Evolutionary conservation across 148 eudicot species (phyloP).

Genomic region (Polygonum aviculare): DNA sequence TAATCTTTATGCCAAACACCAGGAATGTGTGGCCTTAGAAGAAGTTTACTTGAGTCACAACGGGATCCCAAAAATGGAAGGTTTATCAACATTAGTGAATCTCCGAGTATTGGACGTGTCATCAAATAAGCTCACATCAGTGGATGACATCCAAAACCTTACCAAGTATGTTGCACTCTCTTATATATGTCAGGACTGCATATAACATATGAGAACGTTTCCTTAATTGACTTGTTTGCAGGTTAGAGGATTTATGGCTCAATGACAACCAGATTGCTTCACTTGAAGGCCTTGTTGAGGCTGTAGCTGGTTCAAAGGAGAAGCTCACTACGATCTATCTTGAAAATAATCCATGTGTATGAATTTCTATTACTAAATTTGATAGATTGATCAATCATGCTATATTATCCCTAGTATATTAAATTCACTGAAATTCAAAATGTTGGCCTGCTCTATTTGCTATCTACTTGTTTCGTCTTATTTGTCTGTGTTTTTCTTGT

Average conservation of each 20-base stretch:
- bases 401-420: background rate
- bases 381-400: background rate
- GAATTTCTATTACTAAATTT: conserved; percentile 13
- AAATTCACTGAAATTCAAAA: background rate
- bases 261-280: conserved; percentile 87
- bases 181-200: background rate
- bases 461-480: background rate
- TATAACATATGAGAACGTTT: background rate
- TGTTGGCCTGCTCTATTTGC: background rate
- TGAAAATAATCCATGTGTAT: conserved; percentile 96
- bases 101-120: conserved; percentile 82
- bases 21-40: conserved; percentile 87
- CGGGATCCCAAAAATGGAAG: conserved; percentile 90
- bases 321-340: conserved; percentile 89
- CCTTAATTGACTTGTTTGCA: conserved; percentile 20
- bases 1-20: conserved; percentile 14
- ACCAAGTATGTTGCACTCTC: conserved; percentile 35
- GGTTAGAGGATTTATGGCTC: conserved; percentile 97
- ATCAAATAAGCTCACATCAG: conserved; percentile 77
- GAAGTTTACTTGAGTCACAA: conserved; percentile 95
- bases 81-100: conserved; percentile 66
- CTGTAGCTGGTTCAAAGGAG: conserved; percentile 72
- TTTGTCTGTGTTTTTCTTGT: background rate
- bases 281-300: conserved; percentile 59
- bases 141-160: conserved; percentile 63